Conservation (phyloP, 768 basidiomycete genomes). For the Nevesoporus exiguus region DNA sequence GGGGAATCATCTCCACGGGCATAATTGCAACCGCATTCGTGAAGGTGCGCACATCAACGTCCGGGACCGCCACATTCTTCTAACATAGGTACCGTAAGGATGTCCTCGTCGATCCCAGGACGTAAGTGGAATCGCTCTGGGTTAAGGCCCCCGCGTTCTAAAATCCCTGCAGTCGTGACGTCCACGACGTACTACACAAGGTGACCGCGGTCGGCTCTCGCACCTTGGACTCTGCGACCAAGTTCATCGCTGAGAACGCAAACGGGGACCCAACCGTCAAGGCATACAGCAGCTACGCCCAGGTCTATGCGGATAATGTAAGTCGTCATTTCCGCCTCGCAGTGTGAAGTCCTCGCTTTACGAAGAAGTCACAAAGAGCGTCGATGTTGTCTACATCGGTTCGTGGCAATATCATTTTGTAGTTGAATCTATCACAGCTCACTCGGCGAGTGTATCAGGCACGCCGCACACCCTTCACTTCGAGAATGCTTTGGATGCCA, state of each 20-base stretch:
- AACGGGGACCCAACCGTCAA: slow-evolving; percentile 53
- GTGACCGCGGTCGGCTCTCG: slow-evolving; percentile 78
- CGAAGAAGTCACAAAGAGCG: slow-evolving; percentile 41
- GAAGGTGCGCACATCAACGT: slow-evolving; percentile 43
- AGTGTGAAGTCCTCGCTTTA: background rate
- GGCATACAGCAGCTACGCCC: slow-evolving; percentile 70
- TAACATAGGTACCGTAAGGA: slow-evolving; percentile 47
- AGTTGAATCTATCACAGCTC: background rate
- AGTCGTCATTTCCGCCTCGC: slow-evolving; percentile 15
- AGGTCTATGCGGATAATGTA: slow-evolving; percentile 69
- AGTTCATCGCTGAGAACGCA: slow-evolving; percentile 58
- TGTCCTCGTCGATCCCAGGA: slow-evolving; percentile 68
- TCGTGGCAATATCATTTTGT: slow-evolving; percentile 2
- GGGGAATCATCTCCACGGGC: slow-evolving; percentile 89
- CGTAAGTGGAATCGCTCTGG: slow-evolving; percentile 40
- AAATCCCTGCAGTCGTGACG: slow-evolving; percentile 48
- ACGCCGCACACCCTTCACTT: slow-evolving; percentile 88
- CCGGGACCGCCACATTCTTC: background rate
- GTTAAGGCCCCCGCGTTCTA: background rate
- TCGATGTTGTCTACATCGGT: slow-evolving; percentile 79
- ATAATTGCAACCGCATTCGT: slow-evolving; percentile 65
- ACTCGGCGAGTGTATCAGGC: slow-evolving; percentile 38
- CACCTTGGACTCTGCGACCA: slow-evolving; percentile 59
- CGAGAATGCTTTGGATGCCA: slow-evolving; percentile 67
- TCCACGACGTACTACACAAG: slow-evolving; percentile 64